A percentile compares a stretch with the other conserved stretches of the same genome.
phyloP scores from a whole-genome alignment of 345 rosid genomes.

The Geranium rotundifolium region DNA sequence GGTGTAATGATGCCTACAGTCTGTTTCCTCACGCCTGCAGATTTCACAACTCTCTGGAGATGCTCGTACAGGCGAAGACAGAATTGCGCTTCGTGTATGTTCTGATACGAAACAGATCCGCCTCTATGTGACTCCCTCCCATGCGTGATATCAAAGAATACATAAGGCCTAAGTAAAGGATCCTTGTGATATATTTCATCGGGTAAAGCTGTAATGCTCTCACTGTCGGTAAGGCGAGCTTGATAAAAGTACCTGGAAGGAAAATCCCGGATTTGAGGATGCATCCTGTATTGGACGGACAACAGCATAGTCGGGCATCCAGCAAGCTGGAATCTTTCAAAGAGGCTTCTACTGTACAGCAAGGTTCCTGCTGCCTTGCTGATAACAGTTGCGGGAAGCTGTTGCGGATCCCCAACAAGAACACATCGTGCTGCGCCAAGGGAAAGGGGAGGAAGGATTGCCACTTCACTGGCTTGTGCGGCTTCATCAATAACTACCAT shows the following conservation, averaged over 20 bases:
- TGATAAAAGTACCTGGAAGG: conserved; percentile 95
- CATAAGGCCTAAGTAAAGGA: conserved; percentile 74
- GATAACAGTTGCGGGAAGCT: conserved; percentile 98
- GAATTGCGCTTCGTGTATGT: conserved; percentile 82
- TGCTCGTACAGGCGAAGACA: conserved; percentile 85
- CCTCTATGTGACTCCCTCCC: conserved; percentile 97
- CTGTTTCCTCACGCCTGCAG: conserved; percentile 54
- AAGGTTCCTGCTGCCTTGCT: conserved; percentile 98
- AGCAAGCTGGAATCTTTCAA: conserved; percentile 96
- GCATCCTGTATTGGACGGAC: conserved; percentile 98
- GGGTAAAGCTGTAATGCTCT: conserved; percentile 60
- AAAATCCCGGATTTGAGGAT: conserved; percentile 92
- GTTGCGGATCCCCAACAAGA: conserved; percentile 99
- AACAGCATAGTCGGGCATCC: conserved; percentile 94
- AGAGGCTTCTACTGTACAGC: conserved; percentile 88
- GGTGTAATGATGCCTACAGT: conserved; percentile 94
- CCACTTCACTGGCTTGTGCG: conserved; percentile 98
- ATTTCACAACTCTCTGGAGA: conserved; percentile 69
- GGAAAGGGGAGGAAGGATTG: conserved; percentile 87
- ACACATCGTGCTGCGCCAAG: conserved; percentile 97
- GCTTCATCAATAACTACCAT: conserved; percentile 99
- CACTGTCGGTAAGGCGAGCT: conserved; percentile 94
- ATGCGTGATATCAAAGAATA: conserved; percentile 76
- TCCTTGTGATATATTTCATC: conserved; percentile 85
- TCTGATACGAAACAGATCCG: conserved; percentile 94